Evolutionary conservation across 371 early-diverging fungal genomes (phyloP), one percentile per base, ranked within the genome.

Genomic region (Zancudomyces culisetae): DNA sequence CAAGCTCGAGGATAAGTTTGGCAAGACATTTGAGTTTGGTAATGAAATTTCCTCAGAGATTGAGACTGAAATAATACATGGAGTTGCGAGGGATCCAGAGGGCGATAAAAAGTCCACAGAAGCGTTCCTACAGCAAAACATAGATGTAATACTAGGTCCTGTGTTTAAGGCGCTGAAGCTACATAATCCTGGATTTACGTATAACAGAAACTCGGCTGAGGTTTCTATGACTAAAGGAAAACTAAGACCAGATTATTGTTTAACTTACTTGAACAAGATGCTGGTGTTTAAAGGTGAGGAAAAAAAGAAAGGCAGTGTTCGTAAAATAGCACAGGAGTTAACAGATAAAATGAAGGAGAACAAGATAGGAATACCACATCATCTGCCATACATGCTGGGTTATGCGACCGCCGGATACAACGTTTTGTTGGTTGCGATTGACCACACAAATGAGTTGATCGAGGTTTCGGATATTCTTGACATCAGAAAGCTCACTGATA

Each of bases 241-340:
- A 22, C 23, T 43, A 29, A 56, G 66, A 1, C 66, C 66, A 13
- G 68, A 68, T 56, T 66, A 57, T 22, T 46, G 66, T 28, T 42
- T 56, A 42, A 22, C 47, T 12, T 35, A 63, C 22, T 10, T 10
- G 35, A 58, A 63, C 28, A 55, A 57, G 6, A 55, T 52, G 56
- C 53, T 66, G 6, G 66, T 68, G 6, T 66, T 66, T 22, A 66
- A 66, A 22, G 66, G 66, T 15, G 66, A 66, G 43, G 66, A 66
- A 28, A 66, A 66, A 43, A 62, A 51, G 35, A 22, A 29, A 0
- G 66, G 66, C 6, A 46, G 55, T 8, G 60, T 67, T 0, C 24
- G 62, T 4, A 45, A 18, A 0, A 66, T 67, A 45, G 68, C 66
- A 1, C n/a, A 39, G 2, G 68, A 66, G 26, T 51, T 66, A 3